Conservation (phyloP, 768 basidiomycete species). For the Zangia roseola region DNA sequence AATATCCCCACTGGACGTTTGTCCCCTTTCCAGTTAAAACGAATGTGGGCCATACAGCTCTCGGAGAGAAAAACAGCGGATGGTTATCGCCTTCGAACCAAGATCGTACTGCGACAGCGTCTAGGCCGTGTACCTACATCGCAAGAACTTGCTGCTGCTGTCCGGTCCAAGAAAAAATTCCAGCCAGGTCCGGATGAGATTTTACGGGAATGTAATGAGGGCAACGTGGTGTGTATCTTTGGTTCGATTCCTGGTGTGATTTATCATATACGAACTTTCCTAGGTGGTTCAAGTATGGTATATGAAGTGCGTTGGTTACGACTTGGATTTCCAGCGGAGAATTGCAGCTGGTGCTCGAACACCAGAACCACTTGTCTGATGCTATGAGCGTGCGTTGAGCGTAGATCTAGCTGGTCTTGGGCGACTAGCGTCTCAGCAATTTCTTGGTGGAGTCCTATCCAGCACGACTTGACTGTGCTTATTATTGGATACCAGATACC, state of each 20-base stretch:
- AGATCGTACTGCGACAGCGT: constrained; percentile 10
- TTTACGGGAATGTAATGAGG: constrained; percentile 3
- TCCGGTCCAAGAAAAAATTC: background rate
- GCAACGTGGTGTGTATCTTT: constrained; percentile 1
- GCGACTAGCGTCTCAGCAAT: no score
- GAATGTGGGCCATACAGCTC: constrained; percentile 5
- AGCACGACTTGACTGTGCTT: no score
- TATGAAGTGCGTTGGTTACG: constrained; percentile 12
- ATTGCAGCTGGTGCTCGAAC: constrained; percentile 1
- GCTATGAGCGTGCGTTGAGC: no score
- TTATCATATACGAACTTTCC: background rate
- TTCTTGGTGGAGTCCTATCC: no score
- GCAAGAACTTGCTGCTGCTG: constrained; percentile 3
- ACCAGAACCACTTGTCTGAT: no score
- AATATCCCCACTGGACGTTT: background rate
- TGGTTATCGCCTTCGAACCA: background rate
- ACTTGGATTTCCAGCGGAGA: constrained; percentile 9
- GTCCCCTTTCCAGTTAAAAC: constrained; percentile 7
- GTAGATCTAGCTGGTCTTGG: no score
- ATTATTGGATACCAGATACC: no score
- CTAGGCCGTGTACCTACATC: constrained; percentile 5
- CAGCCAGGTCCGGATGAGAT: background rate
- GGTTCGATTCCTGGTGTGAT: background rate
- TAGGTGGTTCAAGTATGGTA: constrained; percentile 8
- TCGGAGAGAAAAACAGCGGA: background rate